Percentiles rank a stretch among this genome's conserved stretches.
Evolutionary conservation across 108 stramenopile genomes (phyloP).

Genomic region (Cyclostephanos invisitatus): DNA sequence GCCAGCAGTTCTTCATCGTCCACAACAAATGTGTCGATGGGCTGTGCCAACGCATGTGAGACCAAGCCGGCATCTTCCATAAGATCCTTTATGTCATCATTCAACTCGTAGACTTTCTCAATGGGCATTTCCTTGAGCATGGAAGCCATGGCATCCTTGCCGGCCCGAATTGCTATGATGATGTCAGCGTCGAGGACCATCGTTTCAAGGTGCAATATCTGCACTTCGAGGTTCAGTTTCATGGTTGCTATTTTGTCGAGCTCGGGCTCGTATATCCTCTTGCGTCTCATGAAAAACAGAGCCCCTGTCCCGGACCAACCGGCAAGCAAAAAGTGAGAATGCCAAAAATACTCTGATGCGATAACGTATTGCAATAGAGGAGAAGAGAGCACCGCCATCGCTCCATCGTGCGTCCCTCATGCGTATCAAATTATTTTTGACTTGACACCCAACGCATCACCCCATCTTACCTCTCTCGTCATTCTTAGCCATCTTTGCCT

Average conservation of each 20-base stretch:
- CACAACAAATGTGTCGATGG: slow-evolving; percentile 74
- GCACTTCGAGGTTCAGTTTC: slow-evolving; percentile 90
- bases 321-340: not conserved
- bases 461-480: slow-evolving; percentile 89
- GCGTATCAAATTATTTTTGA: not conserved
- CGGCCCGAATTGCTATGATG: slow-evolving; percentile 90
- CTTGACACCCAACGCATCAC: not conserved
- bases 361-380: not conserved
- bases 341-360: not conserved
- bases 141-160: slow-evolving; percentile 84
- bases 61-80: slow-evolving; percentile 92
- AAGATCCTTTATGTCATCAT: slow-evolving; percentile 94
- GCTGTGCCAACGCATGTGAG: slow-evolving; percentile 83
- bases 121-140: slow-evolving; percentile 89
- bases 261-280: slow-evolving; percentile 96
- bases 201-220: slow-evolving; percentile 95
- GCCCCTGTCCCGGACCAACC: slow-evolving; percentile 62
- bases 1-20: slow-evolving; percentile 93
- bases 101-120: slow-evolving; percentile 95
- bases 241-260: slow-evolving; percentile 96
- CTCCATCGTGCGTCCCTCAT: no score
- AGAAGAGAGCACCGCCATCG: no score
- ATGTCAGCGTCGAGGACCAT: slow-evolving; percentile 94
- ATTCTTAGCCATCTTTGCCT: slow-evolving; percentile 92
- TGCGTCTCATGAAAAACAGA: slow-evolving; percentile 94